Base-by-base conservation (phyloP, 2,329 filamentous ascomycete species). In the Ascochyta pisi region DNA sequence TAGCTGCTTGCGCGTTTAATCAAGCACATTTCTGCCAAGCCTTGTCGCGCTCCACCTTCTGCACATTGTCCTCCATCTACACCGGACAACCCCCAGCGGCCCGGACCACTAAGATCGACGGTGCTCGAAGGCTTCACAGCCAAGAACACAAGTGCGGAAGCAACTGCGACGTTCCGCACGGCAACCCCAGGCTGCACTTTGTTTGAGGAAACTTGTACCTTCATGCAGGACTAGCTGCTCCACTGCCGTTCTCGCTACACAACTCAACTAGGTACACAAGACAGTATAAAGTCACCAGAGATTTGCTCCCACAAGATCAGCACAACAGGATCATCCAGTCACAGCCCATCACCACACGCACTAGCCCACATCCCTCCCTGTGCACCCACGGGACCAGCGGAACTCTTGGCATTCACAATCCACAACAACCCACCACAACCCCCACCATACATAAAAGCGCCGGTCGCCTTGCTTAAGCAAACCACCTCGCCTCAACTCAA, bases 121-220 rank as follows among this genome's bases (percentile, higher is more conserved):
- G 54, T 43, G 49, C 55, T 44, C 40, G 40, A 57, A 50, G 61
- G 59, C 54, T 54, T 52, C 55, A 50, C 40, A 50, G 61, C 65
- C 65, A 68, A 66, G 65, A 49, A 16, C 45, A 49, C 58, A 58
- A 54, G 54, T 58, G 55, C 61, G 51, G 60, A 62, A 58, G 48
- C 54, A 59, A 58, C 66, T 70, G 71, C 66, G 61, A 71, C 70
- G 66, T 68, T 65, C 70, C 68, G 60, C 68, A 65, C 69, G 62
- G 58, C 63, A 67, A 47, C 62, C 34, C 54, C 39, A 57, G 48
- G 43, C 49, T 37, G 39, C 44, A 51, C 37, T n/a, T 51, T 42
- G 47, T 46, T 51, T 46, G 47, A 51, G 38, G 23, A 50, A 37
- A 50, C 38, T 37, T 47, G 46, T 41, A 50, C 40, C 46, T 52